Evolutionary conservation across 305 asterid genomes (phyloP).

Genomic region (Solanum hybrid): DNA sequence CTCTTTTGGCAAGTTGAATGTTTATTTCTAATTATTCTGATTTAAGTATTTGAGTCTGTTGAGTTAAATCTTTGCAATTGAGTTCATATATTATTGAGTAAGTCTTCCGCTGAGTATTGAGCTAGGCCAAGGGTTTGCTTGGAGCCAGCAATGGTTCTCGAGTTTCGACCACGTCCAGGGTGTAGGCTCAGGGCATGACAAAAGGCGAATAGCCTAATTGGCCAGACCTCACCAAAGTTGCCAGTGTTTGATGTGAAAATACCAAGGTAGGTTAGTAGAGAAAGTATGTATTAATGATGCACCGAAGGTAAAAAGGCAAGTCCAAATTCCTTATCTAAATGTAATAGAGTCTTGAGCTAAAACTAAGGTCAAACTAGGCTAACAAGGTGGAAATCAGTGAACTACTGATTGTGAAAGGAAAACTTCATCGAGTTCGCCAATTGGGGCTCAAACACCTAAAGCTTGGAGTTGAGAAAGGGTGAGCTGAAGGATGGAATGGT

Average conservation of each 20-base stretch:
- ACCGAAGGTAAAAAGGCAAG: not conserved
- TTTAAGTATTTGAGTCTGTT: too few species aligned
- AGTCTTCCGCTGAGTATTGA: too few species aligned
- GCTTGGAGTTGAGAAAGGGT: not conserved
- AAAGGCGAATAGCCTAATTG: too few species aligned
- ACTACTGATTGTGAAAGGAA: not conserved
- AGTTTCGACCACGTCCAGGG: too few species aligned
- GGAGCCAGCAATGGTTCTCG: too few species aligned
- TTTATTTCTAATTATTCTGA: too few species aligned
- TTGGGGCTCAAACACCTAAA: not conserved
- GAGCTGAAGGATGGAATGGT: not conserved
- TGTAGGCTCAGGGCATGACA: too few species aligned
- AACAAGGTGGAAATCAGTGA: not conserved
- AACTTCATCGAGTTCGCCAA: not conserved
- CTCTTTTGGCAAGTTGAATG: too few species aligned
- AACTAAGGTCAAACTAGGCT: not conserved
- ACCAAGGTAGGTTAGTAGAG: not conserved
- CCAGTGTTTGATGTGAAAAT: not conserved
- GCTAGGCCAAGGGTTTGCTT: too few species aligned
- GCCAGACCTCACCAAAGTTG: not conserved
- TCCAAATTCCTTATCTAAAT: not conserved
- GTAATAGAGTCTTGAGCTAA: not conserved
- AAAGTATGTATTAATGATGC: not conserved
- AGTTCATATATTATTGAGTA: too few species aligned
- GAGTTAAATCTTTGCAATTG: too few species aligned